Base-by-base conservation (phyloP, 345 rosid genomes). In the Hibiscus mutabilis region DNA sequence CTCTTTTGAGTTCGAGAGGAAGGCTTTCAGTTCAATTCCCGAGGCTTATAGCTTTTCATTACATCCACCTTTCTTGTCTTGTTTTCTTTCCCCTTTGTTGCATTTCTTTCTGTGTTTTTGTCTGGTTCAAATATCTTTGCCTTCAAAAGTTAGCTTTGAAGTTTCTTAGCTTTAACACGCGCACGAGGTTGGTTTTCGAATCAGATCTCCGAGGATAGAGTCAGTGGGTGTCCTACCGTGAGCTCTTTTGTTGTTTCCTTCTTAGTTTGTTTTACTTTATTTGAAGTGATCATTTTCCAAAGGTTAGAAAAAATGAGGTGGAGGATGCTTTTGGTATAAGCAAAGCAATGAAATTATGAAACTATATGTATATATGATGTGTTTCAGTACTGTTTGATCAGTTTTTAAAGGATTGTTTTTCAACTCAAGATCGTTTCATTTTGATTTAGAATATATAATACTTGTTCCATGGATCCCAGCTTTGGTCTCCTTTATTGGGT, bases 1-100 rank as follows among this genome's bases (percentile, higher is more conserved):
- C 8, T 35, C 40, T 35, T 35, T 35, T 35, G 70, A 14, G 22
- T 31, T 9, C 0, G 55, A 6, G 69, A n/a, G 35, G 56, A 18
- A 52, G 58, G 8, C 40, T 76, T 76, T 61, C 60, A 71, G 77
- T 79, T 89, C 91, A 78, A 81, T 86, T 83, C 89, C 90, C 88
- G 82, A 91, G 88, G 84, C 78, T 47, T 66, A 3, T 66, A 57
- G 21, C 82, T 83, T 82, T 76, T 77, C 64, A 35, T 74, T 64
- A 31, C 75, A 33, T 35, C 59, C 69, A 22, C 71, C 33, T 35
- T 35, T 35, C 40, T 35, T 35, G 40, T 35, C 40, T 35, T 35
- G 40, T 35, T 35, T 35, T 35, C 40, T 33, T 33, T 33, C 60
- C 15, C 3, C 11, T 55, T 55, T 35, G 65, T 46, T 60, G 40